Evolutionary conservation across 1,139 yeast genomes (phyloP).

Genomic region (Yamadazyma friedrichii): DNA sequence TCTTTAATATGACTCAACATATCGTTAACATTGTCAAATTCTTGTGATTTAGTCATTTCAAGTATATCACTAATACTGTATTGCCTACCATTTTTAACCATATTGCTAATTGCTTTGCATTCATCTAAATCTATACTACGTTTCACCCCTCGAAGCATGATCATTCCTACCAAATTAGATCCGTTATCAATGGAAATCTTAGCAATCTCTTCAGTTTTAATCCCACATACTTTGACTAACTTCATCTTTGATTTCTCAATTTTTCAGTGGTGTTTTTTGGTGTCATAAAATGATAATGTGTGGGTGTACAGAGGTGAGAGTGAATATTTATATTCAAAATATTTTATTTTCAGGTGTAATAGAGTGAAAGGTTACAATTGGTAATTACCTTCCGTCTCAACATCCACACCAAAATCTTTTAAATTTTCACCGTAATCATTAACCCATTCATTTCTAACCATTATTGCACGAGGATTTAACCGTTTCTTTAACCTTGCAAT

Average conservation of each 20-base stretch:
- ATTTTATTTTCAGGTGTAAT: no score
- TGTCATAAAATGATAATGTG: no score
- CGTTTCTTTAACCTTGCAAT: constrained; percentile 23
- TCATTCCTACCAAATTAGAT: constrained; percentile 79
- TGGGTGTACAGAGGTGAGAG: no score
- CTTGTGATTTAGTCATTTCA: constrained; percentile 14
- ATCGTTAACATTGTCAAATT: constrained; percentile 21
- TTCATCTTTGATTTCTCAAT: constrained; percentile 10
- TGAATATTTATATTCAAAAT: no score
- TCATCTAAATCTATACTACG: constrained; percentile 60
- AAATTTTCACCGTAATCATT: constrained; percentile 81
- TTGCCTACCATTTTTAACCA: constrained; percentile 24
- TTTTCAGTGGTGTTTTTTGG: no score
- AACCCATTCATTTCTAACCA: constrained; percentile 56
- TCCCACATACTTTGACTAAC: constrained; percentile 79
- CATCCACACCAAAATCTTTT: constrained; percentile 85
- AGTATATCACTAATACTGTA: constrained; percentile 23
- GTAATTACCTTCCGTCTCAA: constrained; percentile 52
- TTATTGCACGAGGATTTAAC: constrained; percentile 26
- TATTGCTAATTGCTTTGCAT: constrained; percentile 54
- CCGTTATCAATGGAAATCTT: constrained; percentile 62
- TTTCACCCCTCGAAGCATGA: constrained; percentile 77
- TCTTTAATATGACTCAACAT: constrained; percentile 34
- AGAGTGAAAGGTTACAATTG: not conserved
- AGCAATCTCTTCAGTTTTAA: constrained; percentile 69